Evolutionary conservation across 768 basidiomycete species (phyloP).

Genomic region (Daedaleopsis nitida): DNA sequence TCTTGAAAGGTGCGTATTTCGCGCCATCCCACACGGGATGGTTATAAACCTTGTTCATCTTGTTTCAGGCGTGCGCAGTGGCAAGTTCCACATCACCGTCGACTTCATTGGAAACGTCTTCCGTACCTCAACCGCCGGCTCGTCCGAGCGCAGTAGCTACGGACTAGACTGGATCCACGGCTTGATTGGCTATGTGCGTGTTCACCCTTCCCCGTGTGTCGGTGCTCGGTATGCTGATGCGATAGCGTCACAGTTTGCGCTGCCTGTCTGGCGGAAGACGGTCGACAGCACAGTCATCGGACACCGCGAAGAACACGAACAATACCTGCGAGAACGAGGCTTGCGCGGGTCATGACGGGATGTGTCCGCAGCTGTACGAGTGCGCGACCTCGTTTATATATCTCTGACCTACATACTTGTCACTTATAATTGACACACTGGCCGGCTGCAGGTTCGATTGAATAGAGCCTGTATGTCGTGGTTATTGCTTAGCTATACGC

Average conservation of each 20-base stretch:
- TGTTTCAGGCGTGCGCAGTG: conserved; percentile 61
- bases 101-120: conserved; percentile 72
- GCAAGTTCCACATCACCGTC: conserved; percentile 73
- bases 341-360: neutral
- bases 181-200: conserved; percentile 37
- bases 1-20: conserved; percentile 55
- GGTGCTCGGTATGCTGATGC: neutral
- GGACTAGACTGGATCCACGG: conserved; percentile 55
- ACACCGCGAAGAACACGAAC: conserved; percentile 39
- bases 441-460: too few relatives aligned
- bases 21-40: neutral
- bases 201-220: neutral
- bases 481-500: too few relatives aligned
- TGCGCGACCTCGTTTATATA: too few relatives aligned
- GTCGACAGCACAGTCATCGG: conserved; percentile 38
- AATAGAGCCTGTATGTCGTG: too few relatives aligned
- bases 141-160: conserved; percentile 58
- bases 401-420: neutral
- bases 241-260: conserved; percentile 34
- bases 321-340: conserved; percentile 31
- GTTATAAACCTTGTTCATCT: neutral
- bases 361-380: too few relatives aligned
- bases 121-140: conserved; percentile 65
- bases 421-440: neutral
- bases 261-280: conserved; percentile 41